Evolutionary conservation across 106 monocot species (phyloP), one percentile per base, ranked within the genome.

Genomic region (Cymbidium sinense): DNA sequence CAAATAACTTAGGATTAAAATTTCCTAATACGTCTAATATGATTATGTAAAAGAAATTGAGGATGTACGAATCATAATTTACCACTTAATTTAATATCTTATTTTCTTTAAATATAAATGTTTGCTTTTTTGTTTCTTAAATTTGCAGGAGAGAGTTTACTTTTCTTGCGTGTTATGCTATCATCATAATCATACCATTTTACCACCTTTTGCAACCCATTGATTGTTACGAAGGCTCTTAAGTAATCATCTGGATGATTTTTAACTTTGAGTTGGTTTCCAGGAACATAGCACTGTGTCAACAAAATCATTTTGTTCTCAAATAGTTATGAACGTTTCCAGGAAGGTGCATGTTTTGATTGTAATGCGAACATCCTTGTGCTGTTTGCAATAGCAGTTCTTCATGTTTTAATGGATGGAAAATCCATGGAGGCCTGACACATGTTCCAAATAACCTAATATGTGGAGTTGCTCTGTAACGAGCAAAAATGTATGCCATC

Each of bases 401-500:
- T n/a, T 20, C 58, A 23, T n/a, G 0, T 58, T 58, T 58, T 23
- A 23, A 58, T 10, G 58, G 23, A 58, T 58, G 5, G 58, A 58
- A 52, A 58, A 58, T n/a, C 58, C 20, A 58, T 23, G 23, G 58
- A 58, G 58, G 5, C 58, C n/a, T 11, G 4, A n/a, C 58, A n/a
- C 23, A 58, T 23, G 23, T 58, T 23, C 4, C 58, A 58, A 58
- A 8, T 58, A 58, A 58, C 20, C 23, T 58, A 58, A 17, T 47
- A 47, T 47, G 67, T 25, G 33, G 17, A 67, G 67, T 33, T 58
- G 29, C 67, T 33, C 15, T 67, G 67, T 33, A 33, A 67, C 33
- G 30, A 67, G 33, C 31, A 67, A 67, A 77, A 80, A 81, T 85
- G 85, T 70, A 76, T 65, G 2, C 65, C 67, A 65, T 82, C 33